Base-by-base conservation (phyloP, 139 green algal genomes). In the Closterium sp. region DNA sequence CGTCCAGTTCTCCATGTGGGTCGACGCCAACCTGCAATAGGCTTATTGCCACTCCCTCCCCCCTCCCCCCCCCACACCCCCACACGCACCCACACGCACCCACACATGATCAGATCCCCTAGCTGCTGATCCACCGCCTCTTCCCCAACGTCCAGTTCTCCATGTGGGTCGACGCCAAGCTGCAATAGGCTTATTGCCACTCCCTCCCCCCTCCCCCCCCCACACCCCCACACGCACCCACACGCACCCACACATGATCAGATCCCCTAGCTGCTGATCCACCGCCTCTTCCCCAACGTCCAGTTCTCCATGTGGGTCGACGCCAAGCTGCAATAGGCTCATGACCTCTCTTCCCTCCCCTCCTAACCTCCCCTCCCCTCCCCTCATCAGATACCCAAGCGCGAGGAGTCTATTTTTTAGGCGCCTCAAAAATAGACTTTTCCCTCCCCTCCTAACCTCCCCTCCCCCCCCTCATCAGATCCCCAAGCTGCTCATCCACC, bases 141-240 rank as follows among this genome's bases (percentile, higher is more conserved):
- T 94, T 94, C 88, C 91, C 91, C 16, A 34, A 81, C 8, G 43
- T 32, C 35, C 91, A 69, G 16, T 94, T 86, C 33, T 93, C 69
- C 19, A 64, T 94, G 33, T 94, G 91, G 91, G 34, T 94, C 16
- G 91, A 94, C 33, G 88, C 84, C 81, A 94, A 94, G 87, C 91
- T 94, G 55, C 33, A 92, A 33, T n/a, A n/a, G n/a, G n/a, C n/a
- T 55, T 55, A 12, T 55, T 55, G 36, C 6, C 36, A 55, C 36
- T 55, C 6, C 6, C 36, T 55, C 6, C 36, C 6, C 4, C 4
- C 81, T 86, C 4, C 81, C 81, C n/a, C 81, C 5, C 6, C 36
- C 6, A 55, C 36, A 4, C 36, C 36, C 36, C 36, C 36, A n/a
- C n/a, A n/a, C n/a, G n/a, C n/a, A n/a, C n/a, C n/a, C n/a, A n/a